Evolutionary conservation across 257 asterid genomes (phyloP), one percentile per base, ranked within the genome.

Genomic region (Petrea volubilis): DNA sequence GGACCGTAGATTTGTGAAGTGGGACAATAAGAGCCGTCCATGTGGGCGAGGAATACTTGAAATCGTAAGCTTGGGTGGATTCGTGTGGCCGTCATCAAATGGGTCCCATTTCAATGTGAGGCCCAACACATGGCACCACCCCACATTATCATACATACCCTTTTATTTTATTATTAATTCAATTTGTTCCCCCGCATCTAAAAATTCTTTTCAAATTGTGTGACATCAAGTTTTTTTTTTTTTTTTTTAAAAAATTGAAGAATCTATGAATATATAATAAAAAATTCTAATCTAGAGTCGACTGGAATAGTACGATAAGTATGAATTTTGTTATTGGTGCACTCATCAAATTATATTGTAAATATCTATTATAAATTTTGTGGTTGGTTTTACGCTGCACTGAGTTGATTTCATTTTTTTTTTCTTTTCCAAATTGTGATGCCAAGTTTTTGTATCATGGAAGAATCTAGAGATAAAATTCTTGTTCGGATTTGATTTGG

Each of bases 1-100:
- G 66, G 8, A 29, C 82, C 87, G 83, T 74, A 18, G 31, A 60
- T 64, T 6, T 8, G 3, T 18, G 11, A 23, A 43, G 73, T 50
- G 73, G 83, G 63, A 27, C 13, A 7, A 52, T 47, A 5, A 10
- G 0, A 25, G 71, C 73, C 88, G 87, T 81, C 74, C 85, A 88
- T 68, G 6, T 86, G 85, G 52, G 67, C 21, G 59, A 20, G 50
- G 73, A 25, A 25, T 50, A 40, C 20, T 63, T 2, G 86, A 53
- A 78, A 77, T 82, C 92, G 85, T 83, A 81, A 67, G 0, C 49
- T 73, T 46, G 76, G 83, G 86, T 78, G 74, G 70, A 81, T 75
- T 78, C 15, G 53, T 20, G 43, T 58, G 71, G 81, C 74, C 83
- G 80, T 62, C 77, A 81, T 75, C 61, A 5, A 60, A 68, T 80